Base-by-base conservation (phyloP, 2,329 filamentous ascomycete species). In the Chaetomiaceae sp. region DNA sequence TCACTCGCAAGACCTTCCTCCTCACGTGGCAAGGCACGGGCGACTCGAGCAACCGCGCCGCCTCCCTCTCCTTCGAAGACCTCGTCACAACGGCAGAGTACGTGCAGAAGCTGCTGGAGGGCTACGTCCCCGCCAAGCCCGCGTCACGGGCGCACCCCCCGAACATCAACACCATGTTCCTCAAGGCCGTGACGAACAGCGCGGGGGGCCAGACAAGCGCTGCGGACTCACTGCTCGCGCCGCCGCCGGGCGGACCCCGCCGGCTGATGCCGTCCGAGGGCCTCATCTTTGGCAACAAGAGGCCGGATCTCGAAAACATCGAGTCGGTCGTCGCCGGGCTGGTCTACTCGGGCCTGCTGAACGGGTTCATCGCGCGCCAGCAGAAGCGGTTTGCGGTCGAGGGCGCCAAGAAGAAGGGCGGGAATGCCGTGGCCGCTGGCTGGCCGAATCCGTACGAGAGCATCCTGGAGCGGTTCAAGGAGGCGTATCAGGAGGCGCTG, bases 331-430 rank as follows among this genome's bases (percentile, higher is more conserved):
- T 95, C 12, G 81, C 87, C 0, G 85, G 84, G 10, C 77, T 96
- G 12, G 79, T 95, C 17, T 82, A 86, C 44, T 88, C 95, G 67
- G 88, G 87, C 0, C 73, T 96, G 20, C 75, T 96, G 64, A 83
- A 85, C 58, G 92, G 91, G 2, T 96, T 91, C 63, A 78, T 96
- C 23, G 87, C 87, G 14, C 89, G 95, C 62, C 79, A 79, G 21
- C 82, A 84, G 62, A 78, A 79, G 38, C 83, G 87, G 43, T 90
- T 96, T 62, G 90, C 89, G 12, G 87, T 96, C 38, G 82, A 86
- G 46, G 90, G 91, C 3, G 83, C 87, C 20, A 86, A 84, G 72
- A 77, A 77, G 53, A 79, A 78, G 57, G 79, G 78, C 4, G 78
- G 81, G 20, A 78, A 62, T 17, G 51, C 85, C 0, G 68, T 88